These are phyloP conservation scores for Anaeromyces robustus DNA, from an alignment of 192 early-diverging fungal genomes.

Conservation along the genomic window DNA sequence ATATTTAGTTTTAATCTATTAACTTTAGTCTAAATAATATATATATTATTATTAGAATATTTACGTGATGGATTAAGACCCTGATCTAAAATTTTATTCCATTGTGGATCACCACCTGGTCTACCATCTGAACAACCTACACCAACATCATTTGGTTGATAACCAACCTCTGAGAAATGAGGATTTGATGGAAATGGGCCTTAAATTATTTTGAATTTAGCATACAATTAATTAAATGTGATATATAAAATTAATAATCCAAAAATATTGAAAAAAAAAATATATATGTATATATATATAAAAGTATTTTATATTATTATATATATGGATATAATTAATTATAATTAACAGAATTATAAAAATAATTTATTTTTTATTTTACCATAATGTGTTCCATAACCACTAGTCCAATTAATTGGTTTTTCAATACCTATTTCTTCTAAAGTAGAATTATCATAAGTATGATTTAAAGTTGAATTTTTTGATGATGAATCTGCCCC, in stretches of 20 bases:
- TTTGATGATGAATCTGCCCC: background rate
- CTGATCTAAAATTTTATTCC: constrained; percentile 14
- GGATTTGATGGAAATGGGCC: constrained; percentile 14
- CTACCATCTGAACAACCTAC: constrained; percentile 19
- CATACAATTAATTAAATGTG: too few relatives aligned
- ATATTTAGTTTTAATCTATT: too few relatives aligned
- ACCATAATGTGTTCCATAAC: background rate
- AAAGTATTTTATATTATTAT: too few relatives aligned
- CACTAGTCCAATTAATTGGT: background rate
- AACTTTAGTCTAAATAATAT: too few relatives aligned
- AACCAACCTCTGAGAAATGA: constrained; percentile 10
- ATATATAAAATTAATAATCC: too few relatives aligned
- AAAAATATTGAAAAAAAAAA: too few relatives aligned
- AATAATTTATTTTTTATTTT: too few relatives aligned
- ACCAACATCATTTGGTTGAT: constrained; percentile 12
- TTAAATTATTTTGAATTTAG: too few relatives aligned
- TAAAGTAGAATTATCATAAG: background rate
- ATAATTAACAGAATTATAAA: background rate
- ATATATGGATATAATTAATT: background rate
- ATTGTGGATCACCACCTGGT: constrained; percentile 15
- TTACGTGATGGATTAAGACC: background rate
- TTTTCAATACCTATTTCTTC: too few relatives aligned
- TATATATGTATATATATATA: too few relatives aligned
- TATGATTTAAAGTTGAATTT: background rate
- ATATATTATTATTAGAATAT: too few relatives aligned